phyloP scores from a whole-genome alignment of 225 moss, liverwort and hornwort species.

The Physcomitrium patens region DNA sequence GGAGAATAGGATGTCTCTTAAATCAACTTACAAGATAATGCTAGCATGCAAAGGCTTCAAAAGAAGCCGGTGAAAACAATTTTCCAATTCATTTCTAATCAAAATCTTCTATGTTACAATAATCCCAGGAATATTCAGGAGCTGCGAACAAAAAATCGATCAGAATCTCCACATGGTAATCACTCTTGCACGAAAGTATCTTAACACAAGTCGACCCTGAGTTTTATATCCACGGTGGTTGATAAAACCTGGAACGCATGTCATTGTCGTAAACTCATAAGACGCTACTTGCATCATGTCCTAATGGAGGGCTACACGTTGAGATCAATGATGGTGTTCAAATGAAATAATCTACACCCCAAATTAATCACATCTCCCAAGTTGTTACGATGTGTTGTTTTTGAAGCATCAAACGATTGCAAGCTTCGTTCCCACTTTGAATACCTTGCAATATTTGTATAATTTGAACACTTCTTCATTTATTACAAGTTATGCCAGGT shows the following conservation, averaged over 20 bases:
- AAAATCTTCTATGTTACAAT: too few species aligned
- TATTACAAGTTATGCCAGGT: neutral
- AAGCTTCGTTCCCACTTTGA: neutral
- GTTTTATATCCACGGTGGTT: conserved; percentile 84
- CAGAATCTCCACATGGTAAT: neutral
- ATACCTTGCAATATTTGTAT: neutral
- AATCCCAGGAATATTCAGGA: conserved; percentile 92
- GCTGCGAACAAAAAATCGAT: conserved; percentile 36
- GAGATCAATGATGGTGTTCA: neutral
- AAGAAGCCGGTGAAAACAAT: too few species aligned
- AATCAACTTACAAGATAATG: neutral
- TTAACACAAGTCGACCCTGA: conserved; percentile 48
- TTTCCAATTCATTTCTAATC: too few species aligned
- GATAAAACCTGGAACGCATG: conserved; percentile 91
- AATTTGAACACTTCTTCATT: conserved; percentile 12
- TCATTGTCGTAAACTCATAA: conserved; percentile 94
- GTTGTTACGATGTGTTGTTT: neutral
- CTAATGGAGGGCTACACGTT: conserved; percentile 1
- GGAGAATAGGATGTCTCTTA: neutral
- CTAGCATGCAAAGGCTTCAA: too few species aligned
- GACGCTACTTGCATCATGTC: conserved; percentile 68
- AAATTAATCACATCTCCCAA: neutral
- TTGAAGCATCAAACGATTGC: neutral
- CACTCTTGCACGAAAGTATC: conserved; percentile 9
- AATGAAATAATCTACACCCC: neutral